These are phyloP conservation scores for Fusarium pseudograminearum DNA, from an alignment of 2,329 filamentous ascomycete genomes.

Conservation along the genomic window DNA sequence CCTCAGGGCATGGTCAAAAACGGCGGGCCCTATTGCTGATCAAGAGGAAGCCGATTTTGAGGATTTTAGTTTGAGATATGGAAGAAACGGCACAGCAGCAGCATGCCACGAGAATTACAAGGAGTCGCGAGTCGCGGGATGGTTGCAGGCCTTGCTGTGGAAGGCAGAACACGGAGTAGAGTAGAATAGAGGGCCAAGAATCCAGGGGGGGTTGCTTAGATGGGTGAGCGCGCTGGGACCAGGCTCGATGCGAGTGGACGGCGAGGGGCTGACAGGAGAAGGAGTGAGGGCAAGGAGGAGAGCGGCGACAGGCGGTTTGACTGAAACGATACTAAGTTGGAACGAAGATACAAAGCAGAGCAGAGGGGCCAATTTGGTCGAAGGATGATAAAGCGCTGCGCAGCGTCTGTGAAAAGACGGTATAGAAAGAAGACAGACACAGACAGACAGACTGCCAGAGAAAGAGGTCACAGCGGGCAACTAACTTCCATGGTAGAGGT, in stretches of 20 bases:
- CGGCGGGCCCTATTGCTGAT: constrained; percentile 49
- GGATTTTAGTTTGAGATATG: constrained; percentile 30
- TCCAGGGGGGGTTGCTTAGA: constrained; percentile 40
- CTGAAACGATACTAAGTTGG: constrained; percentile 26
- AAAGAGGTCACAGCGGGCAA: constrained; percentile 24
- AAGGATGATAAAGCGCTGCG: constrained; percentile 5
- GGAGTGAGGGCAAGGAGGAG: constrained; percentile 8
- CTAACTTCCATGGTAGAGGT: not conserved
- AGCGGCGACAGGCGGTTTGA: constrained; percentile 31
- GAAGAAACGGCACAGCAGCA: constrained; percentile 28
- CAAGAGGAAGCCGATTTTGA: constrained; percentile 38
- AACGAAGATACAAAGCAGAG: constrained; percentile 23
- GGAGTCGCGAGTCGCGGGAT: constrained; percentile 39
- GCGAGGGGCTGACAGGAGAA: constrained; percentile 39
- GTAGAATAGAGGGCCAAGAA: constrained; percentile 26
- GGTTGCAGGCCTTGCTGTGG: constrained; percentile 36
- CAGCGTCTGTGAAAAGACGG: constrained; percentile 29
- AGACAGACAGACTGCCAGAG: not conserved
- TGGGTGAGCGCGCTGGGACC: constrained; percentile 38
- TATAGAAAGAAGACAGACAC: constrained; percentile 28
- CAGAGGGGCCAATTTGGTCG: constrained; percentile 8
- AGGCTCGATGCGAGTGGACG: constrained; percentile 40
- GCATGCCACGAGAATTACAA: constrained; percentile 39
- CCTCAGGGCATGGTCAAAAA: constrained; percentile 53
- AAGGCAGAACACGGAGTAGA: constrained; percentile 29